Percentiles rank a stretch among this genome's conserved stretches.
Evolutionary conservation across 106 monocot genomes (phyloP).

Genomic region (Dioscorea zingiberensis): DNA sequence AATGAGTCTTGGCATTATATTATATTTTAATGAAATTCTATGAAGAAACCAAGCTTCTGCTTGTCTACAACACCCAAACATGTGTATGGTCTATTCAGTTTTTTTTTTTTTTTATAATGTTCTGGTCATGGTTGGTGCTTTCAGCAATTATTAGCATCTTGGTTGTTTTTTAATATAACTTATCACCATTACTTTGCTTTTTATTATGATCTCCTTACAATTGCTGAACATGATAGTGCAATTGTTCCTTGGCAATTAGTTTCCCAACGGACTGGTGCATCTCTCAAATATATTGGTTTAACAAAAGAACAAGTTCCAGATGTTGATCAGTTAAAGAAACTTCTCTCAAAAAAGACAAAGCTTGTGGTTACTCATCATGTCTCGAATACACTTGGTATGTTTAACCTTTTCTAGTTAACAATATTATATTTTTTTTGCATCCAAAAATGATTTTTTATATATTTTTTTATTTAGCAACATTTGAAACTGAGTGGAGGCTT

Average conservation of each 20-base stretch:
- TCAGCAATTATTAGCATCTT: not conserved
- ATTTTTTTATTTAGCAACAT: too few species aligned
- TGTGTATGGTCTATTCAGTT: too few species aligned
- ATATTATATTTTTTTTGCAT: not conserved
- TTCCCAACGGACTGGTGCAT: conserved; percentile 79
- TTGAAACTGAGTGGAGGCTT: too few species aligned
- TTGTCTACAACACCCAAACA: too few species aligned
- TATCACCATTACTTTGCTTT: conserved; percentile 1
- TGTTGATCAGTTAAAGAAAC: conserved; percentile 53
- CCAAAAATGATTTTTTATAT: too few species aligned
- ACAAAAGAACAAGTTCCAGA: conserved; percentile 73
- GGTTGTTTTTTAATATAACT: not conserved
- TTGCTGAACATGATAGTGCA: conserved; percentile 97
- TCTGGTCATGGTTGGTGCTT: too few species aligned
- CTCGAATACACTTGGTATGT: conserved; percentile 77
- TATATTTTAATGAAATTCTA: too few species aligned
- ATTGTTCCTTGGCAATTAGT: conserved; percentile 96
- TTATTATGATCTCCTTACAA: conserved; percentile 68
- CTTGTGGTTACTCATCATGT: conserved; percentile 90
- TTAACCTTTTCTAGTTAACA: not conserved
- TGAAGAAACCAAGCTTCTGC: too few species aligned
- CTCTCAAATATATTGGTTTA: conserved; percentile 76
- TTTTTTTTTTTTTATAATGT: too few species aligned
- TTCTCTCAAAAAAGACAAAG: conserved; percentile 79
- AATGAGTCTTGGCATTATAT: too few species aligned